Evolutionary conservation across 192 early-diverging fungal species (phyloP).

Genomic region (Coemansia sp.): DNA sequence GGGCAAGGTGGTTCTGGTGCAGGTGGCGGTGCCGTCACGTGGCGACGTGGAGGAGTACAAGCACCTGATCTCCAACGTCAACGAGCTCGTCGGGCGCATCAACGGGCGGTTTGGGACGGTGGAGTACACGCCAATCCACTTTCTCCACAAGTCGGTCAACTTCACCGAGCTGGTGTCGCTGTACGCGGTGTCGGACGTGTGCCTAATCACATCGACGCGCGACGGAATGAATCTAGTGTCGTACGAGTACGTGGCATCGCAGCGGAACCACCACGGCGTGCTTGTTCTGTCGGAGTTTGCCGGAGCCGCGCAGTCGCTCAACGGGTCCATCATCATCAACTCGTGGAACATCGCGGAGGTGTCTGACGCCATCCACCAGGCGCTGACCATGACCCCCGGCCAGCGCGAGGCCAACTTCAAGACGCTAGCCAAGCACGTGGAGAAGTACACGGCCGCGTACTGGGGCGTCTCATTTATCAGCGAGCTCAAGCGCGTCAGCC

Average conservation of each 20-base stretch:
- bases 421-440: slow-evolving; percentile 93
- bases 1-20: slow-evolving; percentile 93
- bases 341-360: slow-evolving; percentile 99
- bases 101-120: slow-evolving; percentile 95
- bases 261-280: slow-evolving; percentile 90
- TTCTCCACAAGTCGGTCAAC: slow-evolving; percentile 93
- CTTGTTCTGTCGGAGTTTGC: slow-evolving; percentile 98
- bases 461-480: slow-evolving; percentile 96
- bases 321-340: slow-evolving; percentile 97
- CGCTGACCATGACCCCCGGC: slow-evolving; percentile 90
- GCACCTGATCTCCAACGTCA: slow-evolving; percentile 88
- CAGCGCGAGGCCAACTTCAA: slow-evolving; percentile 80
- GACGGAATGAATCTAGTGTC: slow-evolving; percentile 99
- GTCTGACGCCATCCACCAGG: slow-evolving; percentile 83
- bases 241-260: slow-evolving; percentile 96
- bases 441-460: slow-evolving; percentile 95
- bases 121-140: slow-evolving; percentile 98
- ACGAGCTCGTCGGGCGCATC: slow-evolving; percentile 97
- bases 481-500: slow-evolving; percentile 73
- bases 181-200: slow-evolving; percentile 95
- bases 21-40: slow-evolving; percentile 97
- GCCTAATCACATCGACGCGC: slow-evolving; percentile 94
- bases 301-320: slow-evolving; percentile 96
- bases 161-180: slow-evolving; percentile 96
- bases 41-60: slow-evolving; percentile 99